Evolutionary conservation across 768 basidiomycete genomes (phyloP), one percentile per base, ranked within the genome.

Genomic region (Mycena vulgaris): DNA sequence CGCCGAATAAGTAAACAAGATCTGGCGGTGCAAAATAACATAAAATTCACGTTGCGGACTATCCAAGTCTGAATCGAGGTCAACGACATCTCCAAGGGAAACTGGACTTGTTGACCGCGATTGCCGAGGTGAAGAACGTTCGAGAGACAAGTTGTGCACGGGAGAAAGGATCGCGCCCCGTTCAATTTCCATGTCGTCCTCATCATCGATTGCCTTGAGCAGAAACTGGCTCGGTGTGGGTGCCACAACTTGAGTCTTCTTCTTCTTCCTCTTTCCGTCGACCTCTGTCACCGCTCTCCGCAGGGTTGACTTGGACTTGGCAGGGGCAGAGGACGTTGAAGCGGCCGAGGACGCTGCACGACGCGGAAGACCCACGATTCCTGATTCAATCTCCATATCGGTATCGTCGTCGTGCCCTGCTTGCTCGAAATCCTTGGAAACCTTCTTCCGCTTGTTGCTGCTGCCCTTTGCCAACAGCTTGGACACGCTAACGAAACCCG

Each of bases 401-500:
- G 86, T 87, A 7, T 92, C 90, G 68, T 94, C 93, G 67, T 91
- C 90, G 35, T 90, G 79, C 9, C 87, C 89, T 13, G 87, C 87
- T 6, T 79, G 78, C 33, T 91, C 87, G 42, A 92, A 88, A 53
- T 85, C 79, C 69, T 81, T 81, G 48, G 78, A 76, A 40, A 75
- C 70, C 68, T 81, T 82, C 70, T 85, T 86, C 78, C 76, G 84
- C 83, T 85, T 81, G 78, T 86, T 80, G 73, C 80, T 80, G 10
- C 81, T 55, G 67, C 79, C 83, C 71, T 90, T 93, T 66, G 84
- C 82, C 25, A 93, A 71, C 59, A 95, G 81, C 27, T 92, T 86
- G 2, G 87, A 87, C 14, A 90, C 95, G 37, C 85, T 87, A 23
- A 95, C 88, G 78, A 96, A 96, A 1, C 91, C 90, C 3, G 84